Percentiles rank a stretch among this genome's conserved stretches.
phyloP scores from a whole-genome alignment of 2,329 filamentous ascomycete genomes.

The Tolypocladium tundrense region DNA sequence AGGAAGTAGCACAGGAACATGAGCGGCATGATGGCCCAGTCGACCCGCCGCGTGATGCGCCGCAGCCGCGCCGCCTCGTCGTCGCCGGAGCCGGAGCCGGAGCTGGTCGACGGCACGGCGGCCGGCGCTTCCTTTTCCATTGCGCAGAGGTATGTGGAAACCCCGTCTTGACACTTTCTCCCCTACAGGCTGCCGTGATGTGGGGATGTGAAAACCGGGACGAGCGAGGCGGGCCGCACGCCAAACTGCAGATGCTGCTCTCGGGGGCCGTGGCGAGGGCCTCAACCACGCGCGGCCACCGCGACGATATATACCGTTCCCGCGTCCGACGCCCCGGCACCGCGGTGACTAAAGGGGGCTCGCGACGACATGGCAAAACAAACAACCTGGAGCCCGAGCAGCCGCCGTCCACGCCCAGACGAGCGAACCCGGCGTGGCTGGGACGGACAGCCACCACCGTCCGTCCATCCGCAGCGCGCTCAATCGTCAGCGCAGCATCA shows the following conservation, averaged over 20 bases:
- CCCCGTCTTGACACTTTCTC: no score
- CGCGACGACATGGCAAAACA: no score
- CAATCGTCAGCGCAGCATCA: not conserved
- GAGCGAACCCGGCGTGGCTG: no score
- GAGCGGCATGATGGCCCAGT: constrained; percentile 14
- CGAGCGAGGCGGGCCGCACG: not conserved
- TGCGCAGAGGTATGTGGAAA: no score
- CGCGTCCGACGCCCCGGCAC: no score
- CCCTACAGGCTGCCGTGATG: no score
- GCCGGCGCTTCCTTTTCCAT: not conserved
- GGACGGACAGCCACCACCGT: no score
- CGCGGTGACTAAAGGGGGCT: no score
- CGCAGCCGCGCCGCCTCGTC: not conserved
- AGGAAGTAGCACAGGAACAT: constrained; percentile 16
- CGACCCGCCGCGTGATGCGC: constrained; percentile 13
- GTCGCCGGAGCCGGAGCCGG: not conserved
- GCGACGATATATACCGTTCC: no score
- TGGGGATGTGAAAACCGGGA: not conserved
- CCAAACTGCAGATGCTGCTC: not conserved
- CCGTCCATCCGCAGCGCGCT: not conserved
- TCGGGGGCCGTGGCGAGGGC: not conserved
- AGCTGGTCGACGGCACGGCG: not conserved
- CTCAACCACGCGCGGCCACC: no score
- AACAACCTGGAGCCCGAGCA: no score
- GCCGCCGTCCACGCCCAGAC: no score